Conservation (phyloP, 208 protist genomes). For the Wallacemonas sp. region DNA sequence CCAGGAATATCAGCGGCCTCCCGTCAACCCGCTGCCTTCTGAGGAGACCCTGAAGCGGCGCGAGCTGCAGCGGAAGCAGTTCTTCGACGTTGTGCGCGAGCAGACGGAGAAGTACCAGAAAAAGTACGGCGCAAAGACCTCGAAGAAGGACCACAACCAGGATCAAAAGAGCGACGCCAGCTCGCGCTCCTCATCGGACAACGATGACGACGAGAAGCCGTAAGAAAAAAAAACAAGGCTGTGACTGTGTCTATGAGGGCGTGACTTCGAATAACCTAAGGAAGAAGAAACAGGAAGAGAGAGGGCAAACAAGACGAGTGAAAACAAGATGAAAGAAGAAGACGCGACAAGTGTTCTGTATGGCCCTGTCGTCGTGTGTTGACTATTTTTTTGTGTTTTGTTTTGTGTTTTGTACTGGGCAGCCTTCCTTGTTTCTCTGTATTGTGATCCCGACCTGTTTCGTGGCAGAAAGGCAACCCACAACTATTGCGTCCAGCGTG, state of each 20-base stretch:
- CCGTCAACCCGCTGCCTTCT: conserved; percentile 54
- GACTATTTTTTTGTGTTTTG: conserved; percentile 20
- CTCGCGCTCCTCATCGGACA: conserved; percentile 15
- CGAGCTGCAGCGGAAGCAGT: conserved; percentile 84
- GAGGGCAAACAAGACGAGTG: too few species aligned
- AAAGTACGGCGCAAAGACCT: conserved; percentile 29
- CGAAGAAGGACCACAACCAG: conserved; percentile 30
- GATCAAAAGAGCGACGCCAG: conserved; percentile 29
- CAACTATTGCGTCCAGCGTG: too few species aligned
- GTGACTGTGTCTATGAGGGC: too few species aligned
- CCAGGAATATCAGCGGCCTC: conserved; percentile 21
- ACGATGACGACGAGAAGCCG: conserved; percentile 18
- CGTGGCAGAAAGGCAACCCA: too few species aligned
- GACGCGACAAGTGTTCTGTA: too few species aligned
- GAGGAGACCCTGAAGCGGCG: conserved; percentile 72
- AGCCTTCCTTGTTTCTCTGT: conserved; percentile 11
- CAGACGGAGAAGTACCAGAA: conserved; percentile 75
- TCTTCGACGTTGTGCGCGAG: conserved; percentile 70
- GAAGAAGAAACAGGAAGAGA: too few species aligned
- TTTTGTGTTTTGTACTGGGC: conserved; percentile 8
- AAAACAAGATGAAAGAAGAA: too few species aligned
- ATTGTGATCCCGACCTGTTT: too few species aligned
- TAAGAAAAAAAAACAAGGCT: background rate
- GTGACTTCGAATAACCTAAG: too few species aligned
- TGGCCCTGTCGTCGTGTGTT: background rate